These are phyloP conservation scores for Leptographium lundbergii DNA, from an alignment of 2,329 filamentous ascomycete genomes.

Conservation along the genomic window DNA sequence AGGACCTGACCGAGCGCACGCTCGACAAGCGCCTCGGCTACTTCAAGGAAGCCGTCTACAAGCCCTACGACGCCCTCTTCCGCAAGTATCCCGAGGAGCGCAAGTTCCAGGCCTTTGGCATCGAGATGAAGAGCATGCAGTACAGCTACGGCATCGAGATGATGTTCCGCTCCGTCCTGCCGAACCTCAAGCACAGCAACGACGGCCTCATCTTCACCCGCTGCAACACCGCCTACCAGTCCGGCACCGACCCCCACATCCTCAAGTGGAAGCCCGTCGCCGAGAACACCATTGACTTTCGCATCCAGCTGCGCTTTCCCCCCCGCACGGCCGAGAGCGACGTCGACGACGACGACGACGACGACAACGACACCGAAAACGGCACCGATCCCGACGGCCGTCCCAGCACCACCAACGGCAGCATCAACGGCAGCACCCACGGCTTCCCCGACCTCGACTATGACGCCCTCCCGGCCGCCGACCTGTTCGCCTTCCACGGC, in stretches of 20 bases:
- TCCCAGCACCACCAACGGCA: background rate
- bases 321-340: slow-evolving; percentile 54
- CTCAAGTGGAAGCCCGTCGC: slow-evolving; percentile 95
- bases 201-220: slow-evolving; percentile 98
- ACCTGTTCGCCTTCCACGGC: slow-evolving; percentile 59
- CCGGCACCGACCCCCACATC: slow-evolving; percentile 85
- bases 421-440: slow-evolving; percentile 25
- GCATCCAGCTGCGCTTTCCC: slow-evolving; percentile 63
- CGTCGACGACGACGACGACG: slow-evolving; percentile 48
- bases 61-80: slow-evolving; percentile 53
- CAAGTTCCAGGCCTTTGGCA: slow-evolving; percentile 59
- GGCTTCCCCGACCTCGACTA: slow-evolving; percentile 62
- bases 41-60: slow-evolving; percentile 65
- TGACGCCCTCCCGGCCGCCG: slow-evolving; percentile 59
- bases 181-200: slow-evolving; percentile 78
- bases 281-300: slow-evolving; percentile 93
- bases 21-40: slow-evolving; percentile 84
- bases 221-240: slow-evolving; percentile 70
- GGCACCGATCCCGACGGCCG: slow-evolving; percentile 22
- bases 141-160: slow-evolving; percentile 77
- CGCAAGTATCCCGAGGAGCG: slow-evolving; percentile 56
- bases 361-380: slow-evolving; percentile 57
- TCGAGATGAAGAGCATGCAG: slow-evolving; percentile 84
- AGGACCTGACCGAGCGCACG: slow-evolving; percentile 62
- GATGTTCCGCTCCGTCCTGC: slow-evolving; percentile 84